Evolutionary conservation across 2,329 filamentous ascomycete species (phyloP), one percentile per base, ranked within the genome.

Genomic region (Polychaeton citri): DNA sequence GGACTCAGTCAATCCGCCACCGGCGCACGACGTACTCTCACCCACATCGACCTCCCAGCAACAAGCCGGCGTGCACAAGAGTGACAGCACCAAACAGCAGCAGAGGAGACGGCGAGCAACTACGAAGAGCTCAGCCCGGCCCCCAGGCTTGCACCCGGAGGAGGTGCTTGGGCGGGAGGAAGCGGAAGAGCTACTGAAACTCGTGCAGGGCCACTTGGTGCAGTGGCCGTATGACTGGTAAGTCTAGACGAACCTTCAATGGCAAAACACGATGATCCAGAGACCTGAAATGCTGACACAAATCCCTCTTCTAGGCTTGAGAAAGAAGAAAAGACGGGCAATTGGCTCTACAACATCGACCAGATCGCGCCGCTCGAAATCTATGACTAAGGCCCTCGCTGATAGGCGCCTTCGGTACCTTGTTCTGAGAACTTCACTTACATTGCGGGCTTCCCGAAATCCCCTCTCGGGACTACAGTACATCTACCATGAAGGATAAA

Each of bases 291-390:
- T 38, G 36, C 38, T 47, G 36, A 48, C 43, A 26, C 21, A 2
- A 28, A 21, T n/a, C n/a, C n/a, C 10, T 32, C 30, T 17, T 17
- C 26, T 42, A 72, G 69, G 86, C 73, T 94, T 36, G 74, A 81
- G 49, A 81, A 79, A 38, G 90, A 96, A 62, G 90, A 96, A 65
- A 76, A 79, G 52, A 87, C 85, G 46, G 84, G 86, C 38, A 93
- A 95, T 55, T 98, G 90, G 90, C 72, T 95, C 43, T 96, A 94
- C 62, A 85, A 88, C 54, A 84, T 96, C 38, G 90, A 98, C 59
- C 81, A 92, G 59, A 79, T 98, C 55, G 92, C 90, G 50, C 90
- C 90, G 38, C 68, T 98, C 61, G 86, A 95, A 63, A 96, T 98
- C 52, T 98, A 98, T 42, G 52, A 56, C 36, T 56, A 40, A 35